A percentile compares a stretch with the other conserved stretches of the same genome.
phyloP scores from a whole-genome alignment of 129 eudicot genomes.

The Chrysanthemum makinoi region DNA sequence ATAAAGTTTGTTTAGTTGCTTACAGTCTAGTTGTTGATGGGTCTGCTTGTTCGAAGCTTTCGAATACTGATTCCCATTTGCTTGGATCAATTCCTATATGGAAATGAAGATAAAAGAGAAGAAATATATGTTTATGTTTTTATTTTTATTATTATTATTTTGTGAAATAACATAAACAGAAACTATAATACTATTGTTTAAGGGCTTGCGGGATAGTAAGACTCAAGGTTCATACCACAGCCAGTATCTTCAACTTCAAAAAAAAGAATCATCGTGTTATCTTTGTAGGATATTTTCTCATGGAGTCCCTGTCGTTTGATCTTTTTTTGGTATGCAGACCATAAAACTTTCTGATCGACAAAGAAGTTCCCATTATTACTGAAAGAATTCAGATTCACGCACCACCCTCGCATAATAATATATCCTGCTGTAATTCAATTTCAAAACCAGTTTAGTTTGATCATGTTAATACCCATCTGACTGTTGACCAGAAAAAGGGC shows the following conservation, averaged over 20 bases:
- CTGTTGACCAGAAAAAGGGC: slow-evolving; percentile 1
- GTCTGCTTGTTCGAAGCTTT: slow-evolving; percentile 98
- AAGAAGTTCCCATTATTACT: slow-evolving; percentile 30
- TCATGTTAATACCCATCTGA: slow-evolving; percentile 14
- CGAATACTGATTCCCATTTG: slow-evolving; percentile 98
- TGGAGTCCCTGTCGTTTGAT: slow-evolving; percentile 39
- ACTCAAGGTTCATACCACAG: slow-evolving; percentile 58
- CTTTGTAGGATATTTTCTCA: slow-evolving; percentile 42
- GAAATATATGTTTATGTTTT: not conserved
- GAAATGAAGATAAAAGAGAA: not conserved
- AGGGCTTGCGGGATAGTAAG: slow-evolving; percentile 7
- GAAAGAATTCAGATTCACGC: slow-evolving; percentile 46
- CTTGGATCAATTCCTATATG: slow-evolving; percentile 84
- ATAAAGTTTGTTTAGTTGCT: slow-evolving; percentile 22
- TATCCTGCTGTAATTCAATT: slow-evolving; percentile 72
- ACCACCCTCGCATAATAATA: slow-evolving; percentile 87
- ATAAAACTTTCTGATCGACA: slow-evolving; percentile 41
- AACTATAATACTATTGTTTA: slow-evolving; percentile 12
- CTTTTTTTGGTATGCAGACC: slow-evolving; percentile 38
- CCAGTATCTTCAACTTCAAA: slow-evolving; percentile 98
- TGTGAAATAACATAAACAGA: not conserved
- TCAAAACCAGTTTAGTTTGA: slow-evolving; percentile 13
- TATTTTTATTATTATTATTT: not conserved
- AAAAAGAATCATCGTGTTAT: slow-evolving; percentile 60
- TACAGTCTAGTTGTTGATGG: slow-evolving; percentile 96